These are phyloP conservation scores for Fusarium humuli DNA, from an alignment of 2,329 filamentous ascomycete species.

Conservation along the genomic window DNA sequence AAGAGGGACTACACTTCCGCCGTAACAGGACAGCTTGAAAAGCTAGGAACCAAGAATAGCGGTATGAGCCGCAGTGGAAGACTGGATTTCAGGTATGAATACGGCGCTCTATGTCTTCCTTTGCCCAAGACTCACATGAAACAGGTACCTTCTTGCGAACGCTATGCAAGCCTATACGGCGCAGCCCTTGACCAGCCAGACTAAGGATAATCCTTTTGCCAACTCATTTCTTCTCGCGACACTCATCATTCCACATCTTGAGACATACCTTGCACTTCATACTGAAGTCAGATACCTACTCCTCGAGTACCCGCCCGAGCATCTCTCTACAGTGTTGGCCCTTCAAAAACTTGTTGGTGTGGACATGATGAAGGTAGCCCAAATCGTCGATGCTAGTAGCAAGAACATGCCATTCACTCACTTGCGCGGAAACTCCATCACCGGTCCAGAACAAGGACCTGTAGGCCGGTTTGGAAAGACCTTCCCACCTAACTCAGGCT, in stretches of 20 bases:
- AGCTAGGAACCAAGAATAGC: constrained; percentile 62
- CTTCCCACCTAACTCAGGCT: constrained; percentile 41
- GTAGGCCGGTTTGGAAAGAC: constrained; percentile 35
- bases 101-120: background rate
- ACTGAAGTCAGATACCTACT: constrained; percentile 66
- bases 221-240: constrained; percentile 67
- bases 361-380: constrained; percentile 68
- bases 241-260: constrained; percentile 69
- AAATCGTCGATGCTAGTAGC: constrained; percentile 62
- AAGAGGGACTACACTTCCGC: constrained; percentile 61
- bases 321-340: constrained; percentile 67
- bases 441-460: constrained; percentile 41
- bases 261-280: constrained; percentile 68
- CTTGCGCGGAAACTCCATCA: constrained; percentile 52
- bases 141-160: constrained; percentile 69
- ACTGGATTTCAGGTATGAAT: constrained; percentile 67
- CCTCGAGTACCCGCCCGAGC: constrained; percentile 68
- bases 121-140: constrained; percentile 12
- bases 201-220: constrained; percentile 65
- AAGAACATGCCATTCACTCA: constrained; percentile 55
- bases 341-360: constrained; percentile 68
- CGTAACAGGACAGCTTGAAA: constrained; percentile 65
- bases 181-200: constrained; percentile 62
- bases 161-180: constrained; percentile 69
- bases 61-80: constrained; percentile 65